Conservation (phyloP, 352 stramenopile species). For the Thalassiosira hispida region DNA sequence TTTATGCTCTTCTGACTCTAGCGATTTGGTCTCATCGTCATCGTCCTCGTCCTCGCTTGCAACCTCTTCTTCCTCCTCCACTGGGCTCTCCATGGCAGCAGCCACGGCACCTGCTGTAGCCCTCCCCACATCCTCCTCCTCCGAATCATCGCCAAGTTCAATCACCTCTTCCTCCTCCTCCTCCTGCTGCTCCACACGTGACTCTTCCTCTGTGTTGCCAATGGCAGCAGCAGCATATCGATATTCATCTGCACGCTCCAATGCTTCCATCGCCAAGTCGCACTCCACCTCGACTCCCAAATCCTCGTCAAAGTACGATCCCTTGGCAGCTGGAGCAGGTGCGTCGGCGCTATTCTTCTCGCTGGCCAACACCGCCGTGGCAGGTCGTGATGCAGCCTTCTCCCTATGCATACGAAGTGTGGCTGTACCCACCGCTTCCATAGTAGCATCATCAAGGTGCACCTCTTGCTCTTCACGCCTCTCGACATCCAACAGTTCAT, state of each 20-base stretch:
- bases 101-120: no score
- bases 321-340: no score
- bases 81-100: neutral
- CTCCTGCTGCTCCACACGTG: neutral
- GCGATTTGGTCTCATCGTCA: constrained; percentile 11
- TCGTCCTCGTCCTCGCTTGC: neutral
- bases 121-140: constrained; percentile 24
- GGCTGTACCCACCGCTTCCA: no score
- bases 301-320: no score
- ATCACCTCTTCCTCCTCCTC: constrained; percentile 25
- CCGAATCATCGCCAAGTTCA: constrained; percentile 8
- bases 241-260: neutral
- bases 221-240: neutral
- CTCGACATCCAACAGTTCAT: constrained; percentile 12
- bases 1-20: no score
- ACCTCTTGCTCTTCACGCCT: neutral
- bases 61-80: no score
- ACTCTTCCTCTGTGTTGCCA: constrained; percentile 1
- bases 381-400: no score
- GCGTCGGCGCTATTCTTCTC: no score
- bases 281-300: neutral
- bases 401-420: no score
- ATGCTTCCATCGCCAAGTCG: neutral
- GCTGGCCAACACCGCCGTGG: no score
- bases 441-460: no score